These are phyloP conservation scores for Vigna angularis DNA, from an alignment of 306 rosid species.

Conservation along the genomic window DNA sequence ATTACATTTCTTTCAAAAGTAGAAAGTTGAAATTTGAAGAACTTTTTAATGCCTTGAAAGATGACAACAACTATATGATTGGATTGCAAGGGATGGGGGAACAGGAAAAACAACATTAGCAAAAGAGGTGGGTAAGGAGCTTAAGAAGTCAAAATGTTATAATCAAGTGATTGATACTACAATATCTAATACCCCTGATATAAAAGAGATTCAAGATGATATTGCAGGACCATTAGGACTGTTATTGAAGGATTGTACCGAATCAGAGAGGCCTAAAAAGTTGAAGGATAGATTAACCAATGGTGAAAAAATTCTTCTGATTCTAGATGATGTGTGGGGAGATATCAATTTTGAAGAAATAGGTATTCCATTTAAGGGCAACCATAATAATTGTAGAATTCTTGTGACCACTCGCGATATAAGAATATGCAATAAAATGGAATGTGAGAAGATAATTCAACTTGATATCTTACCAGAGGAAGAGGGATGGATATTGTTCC, in stretches of 20 bases:
- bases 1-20: background rate
- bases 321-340: background rate
- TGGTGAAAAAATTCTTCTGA: background rate
- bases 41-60: background rate
- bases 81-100: background rate
- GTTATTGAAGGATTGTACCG: fast-evolving
- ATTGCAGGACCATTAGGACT: slow-evolving; percentile 33
- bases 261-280: background rate
- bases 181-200: slow-evolving; percentile 10
- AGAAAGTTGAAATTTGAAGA: background rate
- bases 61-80: slow-evolving; percentile 1
- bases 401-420: background rate
- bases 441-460: background rate
- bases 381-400: background rate
- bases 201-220: slow-evolving; percentile 25
- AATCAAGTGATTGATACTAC: background rate
- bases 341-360: background rate
- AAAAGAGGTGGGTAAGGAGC: background rate
- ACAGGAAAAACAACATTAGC: background rate
- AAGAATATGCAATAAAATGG: background rate
- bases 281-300: background rate
- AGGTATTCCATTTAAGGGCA: background rate
- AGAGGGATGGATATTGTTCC: background rate
- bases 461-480: background rate
- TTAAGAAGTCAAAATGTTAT: background rate